Evolutionary conservation across 768 basidiomycete genomes (phyloP), one percentile per base, ranked within the genome.

Genomic region (Suillus cothurnatus): DNA sequence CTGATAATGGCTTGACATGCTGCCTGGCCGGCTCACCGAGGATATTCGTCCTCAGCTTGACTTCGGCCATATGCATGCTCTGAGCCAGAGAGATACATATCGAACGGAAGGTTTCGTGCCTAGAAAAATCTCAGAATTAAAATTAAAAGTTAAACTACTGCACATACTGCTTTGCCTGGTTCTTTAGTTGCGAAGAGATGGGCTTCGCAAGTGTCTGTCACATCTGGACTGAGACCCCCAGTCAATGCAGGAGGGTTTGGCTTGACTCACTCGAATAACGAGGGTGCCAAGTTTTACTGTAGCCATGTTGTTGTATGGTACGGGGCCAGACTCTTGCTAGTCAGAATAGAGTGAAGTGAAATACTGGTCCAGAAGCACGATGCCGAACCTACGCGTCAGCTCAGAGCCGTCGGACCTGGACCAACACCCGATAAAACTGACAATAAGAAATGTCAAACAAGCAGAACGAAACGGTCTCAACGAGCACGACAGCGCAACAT

Each of bases 151-250:
- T 3, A 26, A 61, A 52, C 47, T 19, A 23, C 12, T 15, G 50
- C 39, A 79, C 87, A 68, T 69, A 93, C 91, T 92, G 84, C 70
- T 82, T 86, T 0, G 89, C 92, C 74, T 92, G 91, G 57, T 81
- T 80, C 77, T 88, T 93, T 55, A 94, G 78, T 60, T 82, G 82
- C 36, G 81, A 77, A 61, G 89, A 88, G 68, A 94, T 92, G 60
- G 93, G 92, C 77, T 93, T 94, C 61, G 92, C 92, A 73, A 93
- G 74, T n/a, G 92, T 94, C 92, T 93, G 55, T 43, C 38, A 3
- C 62, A 26, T 66, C 61, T 64, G 39, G 14, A 39, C 41, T 45
- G 61, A 34, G 59, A 61, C 15, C 14, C 2, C 15, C 38, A 64
- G 55, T 61, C 34, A 31, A 15, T 34, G 31, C 7, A 23, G 2